Base-by-base conservation (phyloP, 129 eudicot genomes). In the Escallonia herrerae region DNA sequence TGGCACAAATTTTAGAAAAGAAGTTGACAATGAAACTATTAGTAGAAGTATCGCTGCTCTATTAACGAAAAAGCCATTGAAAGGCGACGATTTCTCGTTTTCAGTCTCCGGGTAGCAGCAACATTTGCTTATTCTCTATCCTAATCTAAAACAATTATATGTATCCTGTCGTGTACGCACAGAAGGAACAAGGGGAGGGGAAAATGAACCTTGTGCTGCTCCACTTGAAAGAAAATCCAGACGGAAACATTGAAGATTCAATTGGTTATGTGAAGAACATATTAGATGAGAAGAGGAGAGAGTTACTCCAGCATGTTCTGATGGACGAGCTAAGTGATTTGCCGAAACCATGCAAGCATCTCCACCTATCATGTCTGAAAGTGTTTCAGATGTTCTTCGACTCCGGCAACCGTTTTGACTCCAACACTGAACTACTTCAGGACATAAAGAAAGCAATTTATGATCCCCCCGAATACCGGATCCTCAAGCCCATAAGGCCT, bases 171-270 rank as follows among this genome's bases (percentile, higher is more conserved):
- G 33, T 22, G 33, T 22, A 22, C 33, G 0, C 33, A 22, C 83
- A 87, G 95, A 87, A 79, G 78, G 95, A 87, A 68, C 43, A 66
- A 60, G 66, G 56, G 45, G 86, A 78, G 43, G 95, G 95, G 6
- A 87, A 69, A 69, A 62, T 65, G 67, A 87, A 87, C 65, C 64
- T 76, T 5, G 86, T 84, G 22, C n/a, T 74, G 82, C 86, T 87
- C 56, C 74, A 83, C 66, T 40, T 40, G 11, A 76, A 71, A 41
- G 79, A 71, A 65, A 84, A 87, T 56, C 86, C 87, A 3, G 33
- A 72, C 22, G 74, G 69, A 4, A 40, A 52, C 15, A 74, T 81
- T 22, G 72, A 79, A 47, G 83, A 81, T 42, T 80, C 95, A 46
- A 55, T 87, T 33, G 57, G 53, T 12, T 56, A 69, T 42, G 80